phyloP scores from a whole-genome alignment of 2,329 filamentous ascomycete genomes.

The Aspergillus neoniger region DNA sequence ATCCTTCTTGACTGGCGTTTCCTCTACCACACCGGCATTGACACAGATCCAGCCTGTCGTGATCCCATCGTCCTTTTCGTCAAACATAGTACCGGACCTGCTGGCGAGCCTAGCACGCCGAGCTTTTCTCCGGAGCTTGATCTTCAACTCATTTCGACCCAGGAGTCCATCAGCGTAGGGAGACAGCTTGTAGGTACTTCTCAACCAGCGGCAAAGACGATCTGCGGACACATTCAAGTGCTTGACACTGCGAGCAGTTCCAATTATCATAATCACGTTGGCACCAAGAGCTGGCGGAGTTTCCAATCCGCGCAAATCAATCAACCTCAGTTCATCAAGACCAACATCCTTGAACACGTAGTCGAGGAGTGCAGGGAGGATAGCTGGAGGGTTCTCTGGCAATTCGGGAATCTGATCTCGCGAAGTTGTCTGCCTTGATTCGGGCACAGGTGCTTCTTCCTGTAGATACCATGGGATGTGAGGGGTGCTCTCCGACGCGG shows the following conservation, averaged over 20 bases:
- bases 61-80: constrained; percentile 76
- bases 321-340: constrained; percentile 74
- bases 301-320: constrained; percentile 82
- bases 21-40: constrained; percentile 73
- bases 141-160: constrained; percentile 86
- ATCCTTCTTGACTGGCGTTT: constrained; percentile 39
- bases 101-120: constrained; percentile 80
- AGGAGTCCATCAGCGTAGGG: constrained; percentile 85
- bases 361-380: constrained; percentile 72
- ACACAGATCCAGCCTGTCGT: constrained; percentile 96
- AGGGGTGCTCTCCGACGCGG: constrained; percentile 13
- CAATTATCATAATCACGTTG: constrained; percentile 89
- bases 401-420: constrained; percentile 63
- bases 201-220: constrained; percentile 82
- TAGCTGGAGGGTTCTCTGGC: constrained; percentile 68
- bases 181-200: constrained; percentile 68
- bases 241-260: constrained; percentile 86
- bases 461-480: constrained; percentile 79
- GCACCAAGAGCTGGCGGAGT: constrained; percentile 84
- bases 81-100: constrained; percentile 60
- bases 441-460: constrained; percentile 54
- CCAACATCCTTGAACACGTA: constrained; percentile 83
- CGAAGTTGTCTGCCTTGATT: constrained; percentile 49
- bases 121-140: constrained; percentile 77
- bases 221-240: constrained; percentile 91